Evolutionary conservation across 257 asterid species (phyloP), one percentile per base, ranked within the genome.

Genomic region (Linaria vulgaris): DNA sequence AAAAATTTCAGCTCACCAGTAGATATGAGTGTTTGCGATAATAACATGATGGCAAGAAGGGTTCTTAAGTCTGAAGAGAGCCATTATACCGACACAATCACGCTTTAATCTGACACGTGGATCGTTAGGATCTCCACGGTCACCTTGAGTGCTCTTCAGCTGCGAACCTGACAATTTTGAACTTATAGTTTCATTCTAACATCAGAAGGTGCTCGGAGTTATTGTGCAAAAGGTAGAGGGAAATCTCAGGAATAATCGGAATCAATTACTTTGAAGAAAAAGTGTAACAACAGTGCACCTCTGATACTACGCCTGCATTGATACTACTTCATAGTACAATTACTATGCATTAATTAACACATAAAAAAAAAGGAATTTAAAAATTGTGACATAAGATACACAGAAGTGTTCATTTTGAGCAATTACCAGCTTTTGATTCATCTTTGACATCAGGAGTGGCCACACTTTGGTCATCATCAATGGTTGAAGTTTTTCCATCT

Each of bases 61-160:
- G 55, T 52, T 72, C 64, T 89, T 83, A 34, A 89, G 87, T 78
- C 85, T 85, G 65, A 89, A 92, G 65, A 84, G 94, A 46, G 95
- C 90, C 95, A 92, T 82, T 47, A 70, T 77, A 70, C 99, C 97
- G 55, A 89, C 96, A 68, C 97, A 92, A 62, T 92, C 96, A 63
- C 99, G 99, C 79, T 89, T 92, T 56, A 92, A 77, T 79, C 97
- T 83, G 24, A 82, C 82, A 55, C 85, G 79, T 69, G 95, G 96
- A 71, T 89, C 96, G 54, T 82, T 79, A 56, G 86, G 83, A 76
- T 87, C 94, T 69, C 94, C 95, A 53, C 20, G 79, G 59, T 78
- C 90, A 45, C 20, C 52, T 72, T 12, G 69, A 57, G 43, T 64
- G 68, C 66, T 74, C 73, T 75, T 75, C 73, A 11, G 38, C 72